Evolutionary conservation across 2,329 filamentous ascomycete genomes (phyloP), one percentile per base, ranked within the genome.

Genomic region (Stagonosporopsis vannaccii): DNA sequence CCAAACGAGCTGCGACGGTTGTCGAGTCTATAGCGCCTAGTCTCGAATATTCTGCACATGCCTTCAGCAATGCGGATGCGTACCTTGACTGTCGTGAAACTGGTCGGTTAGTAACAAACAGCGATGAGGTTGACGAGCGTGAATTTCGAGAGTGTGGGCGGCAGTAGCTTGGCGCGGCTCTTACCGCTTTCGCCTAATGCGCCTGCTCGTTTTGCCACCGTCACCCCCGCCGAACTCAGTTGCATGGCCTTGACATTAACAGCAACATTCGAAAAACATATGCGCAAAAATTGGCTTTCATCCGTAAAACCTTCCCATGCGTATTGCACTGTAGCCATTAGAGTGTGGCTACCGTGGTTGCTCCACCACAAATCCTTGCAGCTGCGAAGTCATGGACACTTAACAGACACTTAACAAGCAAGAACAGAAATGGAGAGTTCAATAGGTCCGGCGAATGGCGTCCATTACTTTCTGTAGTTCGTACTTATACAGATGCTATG

Each of bases 51-150:
- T 20, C 19, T 23, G 37, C 22, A 32, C 48, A 30, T 37, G 23
- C 46, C n/a, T 44, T 35, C 15, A 40, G 22, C 13, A 6, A 20
- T 23, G 36, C 11, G 25, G 11, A 33, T 45, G 42, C 42, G 25
- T 35, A 47, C 23, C 44, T 47, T 37, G 44, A 47, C 44, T 47
- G 44, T 47, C 44, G 44, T 47, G 44, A 47, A 47, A 37, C 44
- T 47, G 44, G 44, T 45, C 42, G 44, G 44, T 47, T 47, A 47
- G 44, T 47, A 47, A 25, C 43, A 32, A 46, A 36, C 39, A 41
- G 25, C 25, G 44, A 28, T 33, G 44, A 47, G 44, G 44, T 47
- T 17, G 44, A 47, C 44, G 44, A 37, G 20, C 32, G 33, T n/a
- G 44, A 42, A 28, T 30, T 42, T 42, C 40, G 40, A 42, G 25